Base-by-base conservation (phyloP, 177 flowering plant genomes). In the Telopea speciosissima region DNA sequence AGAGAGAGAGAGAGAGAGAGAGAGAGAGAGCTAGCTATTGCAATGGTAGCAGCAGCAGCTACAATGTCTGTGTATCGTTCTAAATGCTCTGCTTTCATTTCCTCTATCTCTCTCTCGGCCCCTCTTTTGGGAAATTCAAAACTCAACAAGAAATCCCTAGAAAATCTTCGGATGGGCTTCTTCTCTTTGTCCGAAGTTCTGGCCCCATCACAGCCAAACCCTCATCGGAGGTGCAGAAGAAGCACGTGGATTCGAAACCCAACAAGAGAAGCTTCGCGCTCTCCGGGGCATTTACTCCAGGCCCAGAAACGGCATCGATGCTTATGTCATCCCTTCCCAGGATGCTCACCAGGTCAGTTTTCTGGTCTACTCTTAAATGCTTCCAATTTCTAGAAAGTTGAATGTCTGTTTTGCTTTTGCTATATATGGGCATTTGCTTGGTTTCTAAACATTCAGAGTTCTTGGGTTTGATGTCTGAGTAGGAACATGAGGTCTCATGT, bases 241-340 rank as follows among this genome's bases (percentile, higher is more conserved):
- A 81, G 67, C 81, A 68, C 31, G 14, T 26, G 54, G 69, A 68
- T 31, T 64, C 79, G 11, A 83, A 74, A 24, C 84, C 79, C 0
- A 96, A 92, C 63, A n/a, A n/a, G 82, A 83, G 68, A 95, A 89
- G 87, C 93, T 95, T 36, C 68, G 75, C 5, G 92, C 91, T 33
- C 85, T 95, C 12, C 81, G 97, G 0, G 83, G 83, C 80, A 79
- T 88, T 42, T 92, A 92, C 69, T 62, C 85, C 19, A 87, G 73
- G 74, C 97, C 97, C 8, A 88, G 85, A 25, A 76, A 90, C 42
- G 87, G 82, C 4, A 84, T 94, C 65, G 97, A 95, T 44, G 99
- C 99, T 7, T 95, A 92, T 76, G 83, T 95, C 56, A 83, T 95
- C 45, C 99, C 99, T 74, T 95, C 99, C 62, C 96, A 92, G 75